Conservation (phyloP, 78 protist genomes). For the Cyanophora paradoxa region DNA sequence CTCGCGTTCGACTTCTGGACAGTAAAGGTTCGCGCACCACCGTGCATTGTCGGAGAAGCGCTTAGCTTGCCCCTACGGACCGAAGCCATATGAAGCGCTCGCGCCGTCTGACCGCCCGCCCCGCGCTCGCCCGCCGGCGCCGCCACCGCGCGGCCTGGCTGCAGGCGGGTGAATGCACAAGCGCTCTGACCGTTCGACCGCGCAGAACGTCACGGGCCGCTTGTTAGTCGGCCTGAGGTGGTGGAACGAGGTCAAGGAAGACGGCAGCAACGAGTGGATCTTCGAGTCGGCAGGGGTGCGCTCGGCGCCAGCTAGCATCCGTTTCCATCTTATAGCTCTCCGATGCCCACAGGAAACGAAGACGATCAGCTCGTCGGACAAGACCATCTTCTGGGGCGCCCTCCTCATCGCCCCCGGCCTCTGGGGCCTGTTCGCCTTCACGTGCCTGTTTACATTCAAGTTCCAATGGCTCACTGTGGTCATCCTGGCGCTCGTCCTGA, state of each 20-base stretch:
- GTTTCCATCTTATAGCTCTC: background rate
- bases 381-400: background rate
- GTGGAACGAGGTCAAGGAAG: background rate
- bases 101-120: no score
- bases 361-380: background rate
- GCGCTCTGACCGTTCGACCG: background rate
- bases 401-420: background rate
- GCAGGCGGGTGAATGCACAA: background rate
- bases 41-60: no score
- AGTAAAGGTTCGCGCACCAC: conserved; percentile 11
- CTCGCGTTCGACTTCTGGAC: conserved; percentile 41
- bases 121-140: no score
- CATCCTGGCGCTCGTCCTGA: background rate
- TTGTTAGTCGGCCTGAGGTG: background rate
- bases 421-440: conserved; percentile 4
- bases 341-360: background rate
- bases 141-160: background rate
- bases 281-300: background rate
- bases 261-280: background rate
- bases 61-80: no score
- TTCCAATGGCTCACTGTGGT: conserved; percentile 3
- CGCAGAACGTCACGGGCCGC: background rate
- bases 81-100: background rate
- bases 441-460: background rate
- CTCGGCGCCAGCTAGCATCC: background rate